Evolutionary conservation across 352 stramenopile species (phyloP).

Genomic region (Globisporangium nodosum): DNA sequence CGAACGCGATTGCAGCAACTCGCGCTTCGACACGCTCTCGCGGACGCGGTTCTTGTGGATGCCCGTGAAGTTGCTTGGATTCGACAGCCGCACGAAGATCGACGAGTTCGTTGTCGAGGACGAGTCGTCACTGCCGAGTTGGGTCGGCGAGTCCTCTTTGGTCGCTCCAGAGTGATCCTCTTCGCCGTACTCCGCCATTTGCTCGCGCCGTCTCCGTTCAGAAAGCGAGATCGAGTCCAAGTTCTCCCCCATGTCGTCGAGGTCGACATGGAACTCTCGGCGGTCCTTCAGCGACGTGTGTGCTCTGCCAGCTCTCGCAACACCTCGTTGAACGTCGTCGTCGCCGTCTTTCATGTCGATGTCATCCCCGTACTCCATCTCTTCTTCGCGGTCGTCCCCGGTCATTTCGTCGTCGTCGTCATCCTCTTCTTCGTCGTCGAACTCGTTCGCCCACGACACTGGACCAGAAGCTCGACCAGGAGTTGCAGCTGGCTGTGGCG

Average conservation of each 20-base stretch:
- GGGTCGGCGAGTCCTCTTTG: conserved; percentile 38
- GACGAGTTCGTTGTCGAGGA: conserved; percentile 27
- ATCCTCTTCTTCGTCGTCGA: conserved; percentile 60
- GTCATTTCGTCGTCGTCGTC: conserved; percentile 61
- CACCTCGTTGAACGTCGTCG: conserved; percentile 9
- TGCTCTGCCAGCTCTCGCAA: conserved; percentile 7
- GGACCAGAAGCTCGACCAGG: conserved; percentile 17
- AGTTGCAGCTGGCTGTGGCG: conserved; percentile 5
- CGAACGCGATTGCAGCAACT: conserved; percentile 67
- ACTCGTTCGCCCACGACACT: conserved; percentile 67
- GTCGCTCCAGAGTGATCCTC: conserved; percentile 13
- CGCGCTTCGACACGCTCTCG: conserved; percentile 76
- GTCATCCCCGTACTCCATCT: conserved; percentile 37
- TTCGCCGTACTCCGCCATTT: conserved; percentile 21
- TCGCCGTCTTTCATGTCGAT: conserved; percentile 48
- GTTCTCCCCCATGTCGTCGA: conserved; percentile 40
- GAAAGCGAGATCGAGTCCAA: conserved; percentile 32
- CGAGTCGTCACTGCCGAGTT: conserved; percentile 59
- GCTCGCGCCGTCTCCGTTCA: conserved; percentile 28
- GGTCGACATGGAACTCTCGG: conserved; percentile 52
- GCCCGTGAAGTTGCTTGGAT: conserved; percentile 84
- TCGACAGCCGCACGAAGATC: conserved; percentile 84
- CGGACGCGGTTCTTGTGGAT: conserved; percentile 85
- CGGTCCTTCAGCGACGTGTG: conserved; percentile 16
- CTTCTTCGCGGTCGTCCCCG: conserved; percentile 31